Conservation (phyloP, 176 grass and related monocot species). For the Rhipidocladum racemiflorum region DNA sequence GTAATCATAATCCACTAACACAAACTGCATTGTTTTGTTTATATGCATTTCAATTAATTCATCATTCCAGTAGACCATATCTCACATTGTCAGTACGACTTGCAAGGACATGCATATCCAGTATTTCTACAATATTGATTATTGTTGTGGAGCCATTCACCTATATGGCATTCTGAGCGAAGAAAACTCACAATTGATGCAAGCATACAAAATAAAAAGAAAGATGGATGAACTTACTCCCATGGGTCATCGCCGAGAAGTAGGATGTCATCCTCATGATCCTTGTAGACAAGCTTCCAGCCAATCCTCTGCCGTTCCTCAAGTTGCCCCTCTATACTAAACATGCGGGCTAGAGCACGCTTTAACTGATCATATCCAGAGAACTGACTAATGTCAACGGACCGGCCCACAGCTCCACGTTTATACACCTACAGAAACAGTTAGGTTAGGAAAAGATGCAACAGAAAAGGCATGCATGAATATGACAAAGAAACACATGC, state of each 20-base stretch:
- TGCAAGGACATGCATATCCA: background rate
- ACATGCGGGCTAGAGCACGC: constrained; percentile 56
- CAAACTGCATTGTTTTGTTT: background rate
- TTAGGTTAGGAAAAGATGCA: constrained; percentile 37
- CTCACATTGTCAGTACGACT: background rate
- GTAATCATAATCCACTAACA: background rate
- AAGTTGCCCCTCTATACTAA: constrained; percentile 72
- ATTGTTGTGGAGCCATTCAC: background rate
- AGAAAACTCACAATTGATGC: background rate
- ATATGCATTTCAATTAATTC: background rate
- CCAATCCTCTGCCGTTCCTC: constrained; percentile 65
- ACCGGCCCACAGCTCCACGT: constrained; percentile 59
- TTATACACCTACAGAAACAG: constrained; percentile 57
- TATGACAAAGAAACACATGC: background rate
- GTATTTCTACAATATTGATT: background rate
- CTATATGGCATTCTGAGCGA: background rate
- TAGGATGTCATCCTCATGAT: constrained; percentile 67
- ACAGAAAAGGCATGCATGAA: background rate
- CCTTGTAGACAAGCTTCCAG: constrained; percentile 71
- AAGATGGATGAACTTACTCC: constrained; percentile 53
- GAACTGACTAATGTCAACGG: constrained; percentile 66
- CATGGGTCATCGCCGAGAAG: constrained; percentile 77
- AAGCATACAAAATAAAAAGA: background rate
- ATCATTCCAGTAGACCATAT: background rate
- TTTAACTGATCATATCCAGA: constrained; percentile 60